Evolutionary conservation across 371 early-diverging fungal species (phyloP), one percentile per base, ranked within the genome.

Genomic region (Mucor irregularis): DNA sequence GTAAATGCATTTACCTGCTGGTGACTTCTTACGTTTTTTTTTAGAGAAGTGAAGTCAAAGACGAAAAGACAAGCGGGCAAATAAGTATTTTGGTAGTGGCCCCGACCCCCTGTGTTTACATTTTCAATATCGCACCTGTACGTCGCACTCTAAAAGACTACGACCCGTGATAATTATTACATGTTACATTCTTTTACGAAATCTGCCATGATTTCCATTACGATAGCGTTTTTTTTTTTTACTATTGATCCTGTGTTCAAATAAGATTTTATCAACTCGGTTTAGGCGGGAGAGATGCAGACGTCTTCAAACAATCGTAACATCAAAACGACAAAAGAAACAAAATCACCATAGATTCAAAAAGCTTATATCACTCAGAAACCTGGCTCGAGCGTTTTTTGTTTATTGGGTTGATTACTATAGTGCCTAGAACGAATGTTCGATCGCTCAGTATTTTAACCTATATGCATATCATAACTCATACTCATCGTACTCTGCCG

Each of bases 331-430:
- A 24, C 17, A 39, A 42, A 22, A 38, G 51, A 30, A 39, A 38
- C 13, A 29, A 50, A 25, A n/a, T n/a, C n/a, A n/a, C n/a, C n/a
- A n/a, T n/a, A n/a, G n/a, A n/a, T n/a, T n/a, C n/a, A n/a, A n/a
- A n/a, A n/a, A n/a, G n/a, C n/a, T n/a, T n/a, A n/a, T n/a, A n/a
- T 29, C 7, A 26, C 24, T 13, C 13, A 26, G 13, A 14, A 42
- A 37, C 47, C 21, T 59, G 60, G 60, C 60, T 59, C 60, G 60
- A 53, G 60, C 60, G 60, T 40, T 34, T 38, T 53, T 59, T 59
- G 56, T 56, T 56, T 56, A 30, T 30, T 31, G n/a, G n/a, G n/a
- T n/a, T n/a, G n/a, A 7, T 37, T 47, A 46, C 53, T 52, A 52
- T 46, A 38, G 30, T 59, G 53, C 28, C 53, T 52, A 56, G 39